These are phyloP conservation scores for Dalbergia cultrata DNA, from an alignment of 306 rosid genomes.

Conservation along the genomic window DNA sequence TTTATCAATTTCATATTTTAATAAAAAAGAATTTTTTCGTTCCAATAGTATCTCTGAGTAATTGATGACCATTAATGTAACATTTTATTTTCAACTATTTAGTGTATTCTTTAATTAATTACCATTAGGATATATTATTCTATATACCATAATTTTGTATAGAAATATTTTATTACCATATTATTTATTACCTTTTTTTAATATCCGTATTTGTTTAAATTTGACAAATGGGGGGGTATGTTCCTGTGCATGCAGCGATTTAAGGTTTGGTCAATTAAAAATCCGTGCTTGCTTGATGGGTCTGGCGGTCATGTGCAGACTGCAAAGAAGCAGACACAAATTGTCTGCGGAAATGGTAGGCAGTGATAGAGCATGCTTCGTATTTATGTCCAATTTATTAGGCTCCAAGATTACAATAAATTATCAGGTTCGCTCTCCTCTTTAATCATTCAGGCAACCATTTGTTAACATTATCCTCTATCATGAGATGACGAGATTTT, in stretches of 20 bases:
- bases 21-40: too few species aligned
- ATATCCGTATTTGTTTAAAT: too few species aligned
- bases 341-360: constrained; percentile 42
- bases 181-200: too few species aligned
- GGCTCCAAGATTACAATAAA: constrained; percentile 43
- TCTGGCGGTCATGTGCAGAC: constrained; percentile 60
- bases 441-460: constrained; percentile 26
- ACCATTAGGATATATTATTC: too few species aligned
- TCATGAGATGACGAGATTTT: constrained; percentile 9
- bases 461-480: constrained; percentile 55
- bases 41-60: too few species aligned
- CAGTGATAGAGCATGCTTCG: constrained; percentile 42
- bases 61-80: too few species aligned
- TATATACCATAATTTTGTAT: too few species aligned
- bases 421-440: constrained; percentile 1
- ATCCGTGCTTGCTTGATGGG: constrained; percentile 35
- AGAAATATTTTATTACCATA: too few species aligned
- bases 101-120: too few species aligned
- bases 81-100: too few species aligned
- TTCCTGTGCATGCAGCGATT: constrained; percentile 30
- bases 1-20: too few species aligned
- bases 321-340: constrained; percentile 52
- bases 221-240: not conserved
- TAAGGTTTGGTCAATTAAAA: constrained; percentile 13
- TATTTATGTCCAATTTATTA: constrained; percentile 49